Percentiles rank a stretch among this genome's conserved stretches.
Evolutionary conservation across 345 rosid genomes (phyloP).

Genomic region (Lumnitzera littorea): DNA sequence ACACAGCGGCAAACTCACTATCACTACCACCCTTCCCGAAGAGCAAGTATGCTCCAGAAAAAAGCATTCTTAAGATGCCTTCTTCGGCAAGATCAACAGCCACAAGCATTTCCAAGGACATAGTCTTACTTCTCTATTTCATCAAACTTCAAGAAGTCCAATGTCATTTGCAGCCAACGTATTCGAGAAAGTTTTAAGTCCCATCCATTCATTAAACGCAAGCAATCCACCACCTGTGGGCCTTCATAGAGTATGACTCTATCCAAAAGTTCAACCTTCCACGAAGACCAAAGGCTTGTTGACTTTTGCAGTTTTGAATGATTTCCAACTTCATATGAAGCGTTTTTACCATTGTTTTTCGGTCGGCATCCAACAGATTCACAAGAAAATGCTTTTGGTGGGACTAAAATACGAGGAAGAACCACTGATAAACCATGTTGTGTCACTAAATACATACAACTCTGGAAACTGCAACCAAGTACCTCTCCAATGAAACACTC

Average conservation of each 20-base stretch:
- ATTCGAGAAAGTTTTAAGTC: constrained; percentile 65
- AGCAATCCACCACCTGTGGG: constrained; percentile 70
- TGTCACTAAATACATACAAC: constrained; percentile 78
- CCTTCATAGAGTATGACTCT: constrained; percentile 81
- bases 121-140: constrained; percentile 72
- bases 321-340: constrained; percentile 17
- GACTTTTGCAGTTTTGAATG: constrained; percentile 21
- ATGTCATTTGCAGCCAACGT: constrained; percentile 73
- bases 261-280: constrained; percentile 88
- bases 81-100: constrained; percentile 73
- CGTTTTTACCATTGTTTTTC: constrained; percentile 20
- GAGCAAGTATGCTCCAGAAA: constrained; percentile 73
- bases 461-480: constrained; percentile 84
- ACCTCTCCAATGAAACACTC: constrained; percentile 51
- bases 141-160: constrained; percentile 80
- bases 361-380: constrained; percentile 51
- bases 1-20: constrained; percentile 71
- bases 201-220: constrained; percentile 92
- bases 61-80: constrained; percentile 78
- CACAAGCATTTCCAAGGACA: constrained; percentile 79
- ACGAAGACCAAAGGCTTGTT: constrained; percentile 37
- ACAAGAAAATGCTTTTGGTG: constrained; percentile 43
- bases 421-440: constrained; percentile 72
- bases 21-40: constrained; percentile 56
- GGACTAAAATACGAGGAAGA: constrained; percentile 69